These are phyloP conservation scores for Leccinum truebloodii DNA, from an alignment of 768 basidiomycete genomes.

Conservation along the genomic window DNA sequence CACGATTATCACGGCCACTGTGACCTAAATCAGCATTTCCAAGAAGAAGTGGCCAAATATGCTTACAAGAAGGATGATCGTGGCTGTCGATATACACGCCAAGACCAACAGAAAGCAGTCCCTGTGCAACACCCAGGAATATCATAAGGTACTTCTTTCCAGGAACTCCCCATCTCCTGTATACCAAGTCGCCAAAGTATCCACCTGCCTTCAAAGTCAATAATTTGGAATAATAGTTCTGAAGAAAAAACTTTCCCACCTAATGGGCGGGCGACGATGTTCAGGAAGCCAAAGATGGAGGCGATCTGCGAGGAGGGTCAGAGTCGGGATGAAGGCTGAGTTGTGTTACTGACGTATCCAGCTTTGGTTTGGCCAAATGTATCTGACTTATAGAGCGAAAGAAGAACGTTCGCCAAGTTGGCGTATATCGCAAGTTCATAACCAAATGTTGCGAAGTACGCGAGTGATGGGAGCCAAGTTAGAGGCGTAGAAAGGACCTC, in stretches of 20 bases:
- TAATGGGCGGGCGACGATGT: slow-evolving; percentile 49
- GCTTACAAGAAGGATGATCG: slow-evolving; percentile 21
- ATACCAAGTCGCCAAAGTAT: slow-evolving; percentile 47
- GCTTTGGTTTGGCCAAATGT: slow-evolving; percentile 50
- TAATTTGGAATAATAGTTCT: background rate
- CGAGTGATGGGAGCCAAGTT: slow-evolving; percentile 56
- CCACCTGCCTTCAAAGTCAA: slow-evolving; percentile 33
- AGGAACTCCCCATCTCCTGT: slow-evolving; percentile 40
- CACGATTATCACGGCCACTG: slow-evolving; percentile 38
- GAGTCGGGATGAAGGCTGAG: slow-evolving; percentile 16
- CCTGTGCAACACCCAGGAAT: slow-evolving; percentile 45
- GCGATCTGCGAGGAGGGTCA: slow-evolving; percentile 23
- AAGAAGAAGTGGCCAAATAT: background rate
- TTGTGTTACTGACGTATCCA: slow-evolving; percentile 46
- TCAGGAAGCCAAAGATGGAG: slow-evolving; percentile 46
- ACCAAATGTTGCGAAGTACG: slow-evolving; percentile 58
- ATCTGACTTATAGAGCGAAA: slow-evolving; percentile 37
- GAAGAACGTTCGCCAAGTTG: slow-evolving; percentile 49
- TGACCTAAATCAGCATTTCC: background rate
- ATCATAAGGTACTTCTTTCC: slow-evolving; percentile 53
- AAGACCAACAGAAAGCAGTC: slow-evolving; percentile 42
- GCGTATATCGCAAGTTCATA: slow-evolving; percentile 59
- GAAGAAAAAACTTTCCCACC: slow-evolving; percentile 18
- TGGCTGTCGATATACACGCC: slow-evolving; percentile 44
- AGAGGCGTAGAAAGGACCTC: slow-evolving; percentile 41